Evolutionary conservation across 768 basidiomycete genomes (phyloP).

Genomic region (Sutorius australiensis): DNA sequence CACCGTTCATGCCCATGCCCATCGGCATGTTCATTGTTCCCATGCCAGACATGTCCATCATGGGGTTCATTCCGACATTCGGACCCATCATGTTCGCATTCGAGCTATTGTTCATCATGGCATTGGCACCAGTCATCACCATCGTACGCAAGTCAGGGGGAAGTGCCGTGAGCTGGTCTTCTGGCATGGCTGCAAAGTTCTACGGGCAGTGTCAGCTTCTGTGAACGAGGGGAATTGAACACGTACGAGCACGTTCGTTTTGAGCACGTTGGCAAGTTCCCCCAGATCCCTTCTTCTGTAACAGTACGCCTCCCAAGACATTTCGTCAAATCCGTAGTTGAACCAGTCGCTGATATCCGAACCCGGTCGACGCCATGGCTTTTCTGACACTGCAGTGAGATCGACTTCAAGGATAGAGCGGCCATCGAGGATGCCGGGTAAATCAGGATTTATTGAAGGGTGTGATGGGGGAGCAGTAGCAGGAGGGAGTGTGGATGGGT

Average conservation of each 20-base stretch:
- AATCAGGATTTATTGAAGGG: constrained; percentile 68
- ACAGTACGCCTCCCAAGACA: constrained; percentile 91
- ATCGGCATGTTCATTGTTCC: constrained; percentile 51
- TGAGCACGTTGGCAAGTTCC: constrained; percentile 74
- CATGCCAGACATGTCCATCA: constrained; percentile 79
- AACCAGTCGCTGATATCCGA: constrained; percentile 97
- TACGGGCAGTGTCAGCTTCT: constrained; percentile 26
- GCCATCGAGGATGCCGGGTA: constrained; percentile 64
- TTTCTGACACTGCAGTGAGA: constrained; percentile 66
- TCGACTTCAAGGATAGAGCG: constrained; percentile 85
- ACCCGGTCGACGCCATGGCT: constrained; percentile 89
- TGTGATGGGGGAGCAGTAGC: constrained; percentile 75
- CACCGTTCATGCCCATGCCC: constrained; percentile 62
- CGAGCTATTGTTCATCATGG: constrained; percentile 65
- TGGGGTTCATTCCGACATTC: constrained; percentile 52
- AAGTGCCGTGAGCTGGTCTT: constrained; percentile 73
- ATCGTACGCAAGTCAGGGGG: constrained; percentile 81
- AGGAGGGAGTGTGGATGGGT: constrained; percentile 61
- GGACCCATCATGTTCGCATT: constrained; percentile 55
- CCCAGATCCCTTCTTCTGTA: constrained; percentile 78
- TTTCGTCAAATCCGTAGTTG: constrained; percentile 98
- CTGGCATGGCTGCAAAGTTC: constrained; percentile 81
- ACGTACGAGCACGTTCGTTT: constrained; percentile 78
- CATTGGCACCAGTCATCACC: constrained; percentile 79
- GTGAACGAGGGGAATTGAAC: background rate